Percentiles rank a stretch among this genome's conserved stretches.
These are phyloP conservation scores for Nigrograna mackinnonii DNA, from an alignment of 2,329 filamentous ascomycete genomes.

Conservation along the genomic window DNA sequence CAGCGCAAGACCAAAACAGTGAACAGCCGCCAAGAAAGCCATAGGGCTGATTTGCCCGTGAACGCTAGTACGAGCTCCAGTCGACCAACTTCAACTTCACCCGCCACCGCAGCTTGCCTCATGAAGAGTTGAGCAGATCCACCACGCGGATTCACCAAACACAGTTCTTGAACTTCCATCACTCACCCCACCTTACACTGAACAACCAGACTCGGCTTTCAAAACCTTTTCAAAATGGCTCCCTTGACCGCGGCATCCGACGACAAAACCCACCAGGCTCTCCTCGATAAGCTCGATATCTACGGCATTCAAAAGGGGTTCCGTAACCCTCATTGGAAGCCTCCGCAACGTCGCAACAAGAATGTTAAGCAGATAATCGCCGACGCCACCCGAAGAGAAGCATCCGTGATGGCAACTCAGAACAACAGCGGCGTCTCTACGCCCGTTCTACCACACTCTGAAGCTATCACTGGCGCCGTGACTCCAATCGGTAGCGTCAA, in stretches of 20 bases:
- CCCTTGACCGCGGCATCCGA: conserved; percentile 72
- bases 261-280: conserved; percentile 76
- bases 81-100: no score
- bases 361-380: conserved; percentile 96
- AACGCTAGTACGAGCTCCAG: no score
- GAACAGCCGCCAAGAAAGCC: conserved; percentile 18
- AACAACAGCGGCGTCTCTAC: conserved; percentile 81
- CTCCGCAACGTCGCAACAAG: conserved; percentile 95
- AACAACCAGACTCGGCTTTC: no score
- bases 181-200: no score
- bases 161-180: no score
- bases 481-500: conserved; percentile 68
- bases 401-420: conserved; percentile 82
- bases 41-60: no score
- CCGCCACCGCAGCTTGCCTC: no score
- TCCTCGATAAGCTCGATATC: conserved; percentile 92
- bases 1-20: conserved; percentile 30
- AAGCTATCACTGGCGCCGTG: conserved; percentile 35
- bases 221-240: conserved; percentile 58
- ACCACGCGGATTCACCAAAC: no score
- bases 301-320: conserved; percentile 85
- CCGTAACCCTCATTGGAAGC: conserved; percentile 87
- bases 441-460: conserved; percentile 44
- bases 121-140: no score
- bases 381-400: conserved; percentile 85